phyloP scores from a whole-genome alignment of 176 grass and related monocot genomes.

The Aegilops tauschii region DNA sequence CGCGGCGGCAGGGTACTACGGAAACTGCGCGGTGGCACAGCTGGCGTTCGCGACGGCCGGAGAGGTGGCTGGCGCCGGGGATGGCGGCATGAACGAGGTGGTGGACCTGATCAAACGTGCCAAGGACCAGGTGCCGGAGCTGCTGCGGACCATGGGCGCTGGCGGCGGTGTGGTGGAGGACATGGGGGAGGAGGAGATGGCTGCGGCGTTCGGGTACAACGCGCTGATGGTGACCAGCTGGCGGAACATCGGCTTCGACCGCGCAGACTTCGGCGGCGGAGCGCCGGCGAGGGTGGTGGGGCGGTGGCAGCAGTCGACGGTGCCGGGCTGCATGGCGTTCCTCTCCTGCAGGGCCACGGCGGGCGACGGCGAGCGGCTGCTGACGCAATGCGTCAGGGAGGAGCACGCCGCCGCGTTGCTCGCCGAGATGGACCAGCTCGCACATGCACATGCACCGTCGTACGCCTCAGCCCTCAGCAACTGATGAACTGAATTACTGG shows the following conservation, averaged over 20 bases:
- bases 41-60: not conserved
- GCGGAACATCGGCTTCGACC: conserved; percentile 7
- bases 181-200: not conserved
- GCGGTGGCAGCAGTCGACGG: not conserved
- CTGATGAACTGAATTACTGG: not conserved
- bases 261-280: not conserved
- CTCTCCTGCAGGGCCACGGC: not conserved
- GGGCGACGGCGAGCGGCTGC: not conserved
- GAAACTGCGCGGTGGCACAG: conserved; percentile 33
- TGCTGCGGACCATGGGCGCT: not conserved
- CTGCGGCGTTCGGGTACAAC: not conserved
- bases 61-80: not conserved
- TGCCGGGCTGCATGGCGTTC: conserved; percentile 3
- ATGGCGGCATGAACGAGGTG: not conserved
- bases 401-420: conserved; percentile 15
- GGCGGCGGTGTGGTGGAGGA: not conserved
- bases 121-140: not conserved
- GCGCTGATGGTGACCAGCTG: not conserved
- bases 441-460: not conserved
- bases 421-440: not conserved
- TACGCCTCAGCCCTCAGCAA: not conserved
- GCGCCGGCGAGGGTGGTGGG: not conserved
- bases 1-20: conserved; percentile 30
- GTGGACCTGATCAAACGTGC: not conserved
- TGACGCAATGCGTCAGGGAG: not conserved